These are phyloP conservation scores for Coemansia sp. DNA, from an alignment of 192 early-diverging fungal species.

Conservation along the genomic window DNA sequence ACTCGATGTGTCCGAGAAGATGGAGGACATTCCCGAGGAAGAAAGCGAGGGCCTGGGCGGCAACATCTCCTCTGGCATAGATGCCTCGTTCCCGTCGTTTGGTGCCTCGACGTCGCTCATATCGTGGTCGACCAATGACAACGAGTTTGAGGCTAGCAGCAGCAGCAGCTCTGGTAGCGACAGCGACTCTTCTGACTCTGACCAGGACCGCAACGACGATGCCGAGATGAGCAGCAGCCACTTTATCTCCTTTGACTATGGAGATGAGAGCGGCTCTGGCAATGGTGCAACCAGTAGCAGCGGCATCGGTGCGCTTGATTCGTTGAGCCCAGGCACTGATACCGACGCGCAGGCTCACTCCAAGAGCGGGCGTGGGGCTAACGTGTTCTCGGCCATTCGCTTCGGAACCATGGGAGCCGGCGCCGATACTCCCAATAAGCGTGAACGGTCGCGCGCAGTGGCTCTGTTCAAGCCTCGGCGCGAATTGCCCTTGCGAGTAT, in stretches of 20 bases:
- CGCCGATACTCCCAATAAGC: background rate
- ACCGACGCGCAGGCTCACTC: slow-evolving; percentile 12
- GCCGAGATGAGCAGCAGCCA: background rate
- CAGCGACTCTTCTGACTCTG: background rate
- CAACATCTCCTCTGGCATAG: background rate
- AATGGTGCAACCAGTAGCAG: background rate
- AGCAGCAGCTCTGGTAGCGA: background rate
- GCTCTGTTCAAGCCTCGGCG: background rate
- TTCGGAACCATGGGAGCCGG: slow-evolving; percentile 43
- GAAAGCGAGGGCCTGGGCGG: slow-evolving; percentile 21
- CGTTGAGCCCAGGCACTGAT: slow-evolving; percentile 16
- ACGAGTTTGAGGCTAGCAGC: background rate
- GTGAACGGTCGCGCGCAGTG: slow-evolving; percentile 10
- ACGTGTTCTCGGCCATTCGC: slow-evolving; percentile 47
- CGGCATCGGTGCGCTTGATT: slow-evolving; percentile 12
- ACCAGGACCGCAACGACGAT: background rate
- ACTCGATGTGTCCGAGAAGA: slow-evolving; percentile 17
- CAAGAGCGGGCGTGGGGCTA: slow-evolving; percentile 11
- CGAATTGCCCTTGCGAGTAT: slow-evolving; percentile 23
- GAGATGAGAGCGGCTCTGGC: background rate
- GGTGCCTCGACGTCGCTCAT: slow-evolving; percentile 13
- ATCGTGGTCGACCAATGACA: slow-evolving; percentile 37
- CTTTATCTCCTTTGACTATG: slow-evolving; percentile 8
- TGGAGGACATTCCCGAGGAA: slow-evolving; percentile 51
- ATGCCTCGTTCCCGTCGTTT: slow-evolving; percentile 14